Evolutionary conservation across 495 filamentous ascomycete genomes (phyloP).

Genomic region (Podospora pseudocomata): DNA sequence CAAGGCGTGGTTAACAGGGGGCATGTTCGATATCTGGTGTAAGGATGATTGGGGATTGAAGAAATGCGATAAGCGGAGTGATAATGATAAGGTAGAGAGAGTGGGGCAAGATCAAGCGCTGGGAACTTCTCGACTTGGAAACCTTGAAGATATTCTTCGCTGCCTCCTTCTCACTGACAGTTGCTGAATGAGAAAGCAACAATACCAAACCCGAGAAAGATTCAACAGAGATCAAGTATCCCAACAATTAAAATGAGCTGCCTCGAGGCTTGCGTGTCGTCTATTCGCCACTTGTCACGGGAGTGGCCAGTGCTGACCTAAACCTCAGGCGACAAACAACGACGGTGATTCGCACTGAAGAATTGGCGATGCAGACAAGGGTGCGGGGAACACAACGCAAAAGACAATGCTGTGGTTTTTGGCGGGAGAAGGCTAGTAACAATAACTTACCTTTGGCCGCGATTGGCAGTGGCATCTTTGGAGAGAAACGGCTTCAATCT

Average conservation of each 20-base stretch:
- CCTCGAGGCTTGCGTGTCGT: conserved; percentile 28
- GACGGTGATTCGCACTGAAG: conserved; percentile 21
- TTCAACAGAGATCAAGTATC: background rate
- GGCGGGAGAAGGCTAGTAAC: conserved; percentile 5
- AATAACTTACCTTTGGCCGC: conserved; percentile 45
- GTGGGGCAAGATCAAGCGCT: background rate
- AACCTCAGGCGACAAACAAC: background rate
- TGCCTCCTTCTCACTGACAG: background rate
- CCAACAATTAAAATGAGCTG: background rate
- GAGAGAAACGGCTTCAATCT: background rate
- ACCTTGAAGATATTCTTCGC: background rate
- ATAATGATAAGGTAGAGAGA: conserved; percentile 1
- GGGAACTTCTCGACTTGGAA: background rate
- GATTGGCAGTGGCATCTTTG: conserved; percentile 44
- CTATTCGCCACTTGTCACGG: conserved; percentile 26
- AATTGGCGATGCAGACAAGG: conserved; percentile 22
- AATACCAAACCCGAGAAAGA: background rate
- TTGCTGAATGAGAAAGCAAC: background rate
- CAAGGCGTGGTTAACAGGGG: conserved; percentile 47
- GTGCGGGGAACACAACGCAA: conserved; percentile 17
- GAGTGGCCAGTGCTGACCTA: conserved; percentile 8
- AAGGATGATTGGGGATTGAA: background rate
- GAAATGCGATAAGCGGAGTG: background rate
- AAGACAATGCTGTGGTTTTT: conserved; percentile 1
- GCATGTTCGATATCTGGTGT: conserved; percentile 26